Conservation (phyloP, 768 basidiomycete species). For the Aureoboletus auriporus region DNA sequence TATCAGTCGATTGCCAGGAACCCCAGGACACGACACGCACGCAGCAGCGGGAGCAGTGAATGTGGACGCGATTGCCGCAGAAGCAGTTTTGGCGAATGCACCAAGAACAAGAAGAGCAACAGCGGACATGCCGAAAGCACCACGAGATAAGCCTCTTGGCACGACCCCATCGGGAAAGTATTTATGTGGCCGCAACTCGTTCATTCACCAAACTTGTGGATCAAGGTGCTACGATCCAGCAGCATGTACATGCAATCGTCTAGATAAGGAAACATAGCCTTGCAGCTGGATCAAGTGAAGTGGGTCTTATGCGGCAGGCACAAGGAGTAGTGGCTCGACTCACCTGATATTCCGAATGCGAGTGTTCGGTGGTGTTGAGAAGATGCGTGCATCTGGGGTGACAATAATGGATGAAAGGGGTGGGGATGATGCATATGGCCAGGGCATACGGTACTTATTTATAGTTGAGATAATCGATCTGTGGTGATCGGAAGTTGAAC, state of each 20-base stretch:
- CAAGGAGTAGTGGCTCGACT: background rate
- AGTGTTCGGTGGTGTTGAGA: no score
- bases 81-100: conserved; percentile 10
- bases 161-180: background rate
- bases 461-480: background rate
- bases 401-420: background rate
- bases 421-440: background rate
- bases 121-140: conserved; percentile 4
- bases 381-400: no score
- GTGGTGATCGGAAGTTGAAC: background rate
- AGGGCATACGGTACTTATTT: background rate
- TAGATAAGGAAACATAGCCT: no score
- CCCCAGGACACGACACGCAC: conserved; percentile 9
- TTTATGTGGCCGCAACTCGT: conserved; percentile 3
- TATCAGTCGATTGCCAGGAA: conserved; percentile 1
- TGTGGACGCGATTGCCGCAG: conserved; percentile 16
- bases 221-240: background rate
- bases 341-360: background rate
- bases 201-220: background rate
- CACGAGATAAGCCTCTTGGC: background rate
- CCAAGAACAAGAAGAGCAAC: conserved; percentile 15
- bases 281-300: background rate
- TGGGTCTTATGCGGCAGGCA: background rate
- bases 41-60: conserved; percentile 21
- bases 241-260: background rate